These are phyloP conservation scores for Globisporangium lucens DNA, from an alignment of 352 stramenopile genomes.

Conservation along the genomic window DNA sequence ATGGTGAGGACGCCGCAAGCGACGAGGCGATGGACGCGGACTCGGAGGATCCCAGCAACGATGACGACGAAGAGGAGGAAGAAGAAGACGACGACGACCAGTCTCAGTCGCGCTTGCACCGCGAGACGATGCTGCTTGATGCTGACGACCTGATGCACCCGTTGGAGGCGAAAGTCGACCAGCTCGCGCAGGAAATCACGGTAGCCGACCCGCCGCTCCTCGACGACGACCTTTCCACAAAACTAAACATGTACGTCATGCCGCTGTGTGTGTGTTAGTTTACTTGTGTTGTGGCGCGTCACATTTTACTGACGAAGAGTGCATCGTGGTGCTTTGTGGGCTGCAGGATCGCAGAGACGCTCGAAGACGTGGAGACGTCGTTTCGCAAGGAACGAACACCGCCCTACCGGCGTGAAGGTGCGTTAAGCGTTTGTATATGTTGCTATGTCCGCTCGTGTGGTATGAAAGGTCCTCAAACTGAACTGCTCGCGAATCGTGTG, in stretches of 20 bases:
- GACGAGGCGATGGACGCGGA: background rate
- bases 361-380: slow-evolving; percentile 72
- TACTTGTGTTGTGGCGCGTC: slow-evolving; percentile 6
- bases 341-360: slow-evolving; percentile 62
- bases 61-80: slow-evolving; percentile 16
- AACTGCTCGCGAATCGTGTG: background rate
- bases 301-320: slow-evolving; percentile 5
- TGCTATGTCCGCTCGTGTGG: background rate
- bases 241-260: slow-evolving; percentile 72
- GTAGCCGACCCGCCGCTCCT: slow-evolving; percentile 34
- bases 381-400: slow-evolving; percentile 76
- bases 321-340: background rate
- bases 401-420: slow-evolving; percentile 73
- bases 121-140: slow-evolving; percentile 24
- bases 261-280: background rate
- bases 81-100: slow-evolving; percentile 10
- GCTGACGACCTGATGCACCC: slow-evolving; percentile 51
- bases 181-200: slow-evolving; percentile 69
- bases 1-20: background rate
- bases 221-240: slow-evolving; percentile 61
- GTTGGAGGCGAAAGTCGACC: slow-evolving; percentile 54
- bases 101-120: slow-evolving; percentile 21
- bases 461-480: background rate
- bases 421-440: background rate
- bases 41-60: slow-evolving; percentile 1